A percentile compares a stretch with the other conserved stretches of the same genome.
These are phyloP conservation scores for Vanrija sp. DNA, from an alignment of 1,284 basidiomycete genomes.

Conservation along the genomic window DNA sequence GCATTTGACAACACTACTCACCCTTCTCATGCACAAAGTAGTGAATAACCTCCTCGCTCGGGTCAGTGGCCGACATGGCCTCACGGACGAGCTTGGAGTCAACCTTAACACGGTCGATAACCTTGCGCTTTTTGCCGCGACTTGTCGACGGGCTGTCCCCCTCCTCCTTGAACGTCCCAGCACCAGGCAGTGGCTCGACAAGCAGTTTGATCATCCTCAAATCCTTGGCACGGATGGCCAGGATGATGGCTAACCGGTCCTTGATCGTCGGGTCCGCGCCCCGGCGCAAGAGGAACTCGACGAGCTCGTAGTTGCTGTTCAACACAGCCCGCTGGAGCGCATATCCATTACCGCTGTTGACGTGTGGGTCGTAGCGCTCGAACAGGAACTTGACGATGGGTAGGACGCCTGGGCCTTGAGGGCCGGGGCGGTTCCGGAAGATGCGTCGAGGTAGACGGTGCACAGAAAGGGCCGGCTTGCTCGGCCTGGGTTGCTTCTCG, in stretches of 20 bases:
- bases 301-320: conserved; percentile 60
- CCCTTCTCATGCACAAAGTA: conserved; percentile 74
- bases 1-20: conserved; percentile 11
- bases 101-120: conserved; percentile 25
- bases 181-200: conserved; percentile 55
- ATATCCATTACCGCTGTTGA: conserved; percentile 69
- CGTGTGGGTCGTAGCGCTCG: conserved; percentile 22
- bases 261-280: conserved; percentile 66
- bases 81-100: conserved; percentile 24
- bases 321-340: conserved; percentile 71
- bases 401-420: conserved; percentile 19
- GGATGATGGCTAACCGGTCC: conserved; percentile 60
- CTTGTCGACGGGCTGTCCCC: conserved; percentile 53
- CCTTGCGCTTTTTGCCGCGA: conserved; percentile 16
- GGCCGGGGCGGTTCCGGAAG: conserved; percentile 25
- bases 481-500: not conserved
- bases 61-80: too few species aligned
- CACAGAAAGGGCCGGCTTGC: not conserved
- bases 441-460: conserved; percentile 43
- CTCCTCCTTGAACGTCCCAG: not conserved
- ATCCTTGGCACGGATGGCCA: conserved; percentile 66
- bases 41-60: conserved; percentile 59
- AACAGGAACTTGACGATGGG: conserved; percentile 48
- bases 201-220: conserved; percentile 66
- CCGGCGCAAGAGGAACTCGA: conserved; percentile 64